phyloP scores from a whole-genome alignment of 2,329 filamentous ascomycete genomes.

The Cordyceps javanica region DNA sequence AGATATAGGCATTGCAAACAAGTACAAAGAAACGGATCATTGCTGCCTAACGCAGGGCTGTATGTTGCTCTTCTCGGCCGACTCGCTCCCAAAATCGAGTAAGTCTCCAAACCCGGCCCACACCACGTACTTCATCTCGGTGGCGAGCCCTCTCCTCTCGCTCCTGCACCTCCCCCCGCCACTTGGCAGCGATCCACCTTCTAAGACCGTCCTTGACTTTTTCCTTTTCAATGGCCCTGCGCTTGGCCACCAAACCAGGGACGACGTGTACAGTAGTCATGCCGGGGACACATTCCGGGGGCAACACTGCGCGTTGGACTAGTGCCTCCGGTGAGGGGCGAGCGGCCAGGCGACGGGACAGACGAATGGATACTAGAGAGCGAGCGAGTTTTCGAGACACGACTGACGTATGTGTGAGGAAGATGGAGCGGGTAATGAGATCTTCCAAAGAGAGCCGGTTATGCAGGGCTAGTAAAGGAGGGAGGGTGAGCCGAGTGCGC shows the following conservation, averaged over 20 bases:
- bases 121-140: slow-evolving; percentile 45
- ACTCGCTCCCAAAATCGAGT: slow-evolving; percentile 62
- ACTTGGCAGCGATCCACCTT: slow-evolving; percentile 57
- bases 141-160: slow-evolving; percentile 40
- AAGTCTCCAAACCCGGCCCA: slow-evolving; percentile 55
- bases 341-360: slow-evolving; percentile 54
- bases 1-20: neutral
- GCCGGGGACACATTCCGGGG: slow-evolving; percentile 54
- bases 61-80: slow-evolving; percentile 32
- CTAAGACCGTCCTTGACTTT: slow-evolving; percentile 60
- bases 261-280: slow-evolving; percentile 39
- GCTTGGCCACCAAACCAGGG: slow-evolving; percentile 56
- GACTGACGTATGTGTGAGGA: slow-evolving; percentile 59
- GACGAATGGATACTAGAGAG: slow-evolving; percentile 58
- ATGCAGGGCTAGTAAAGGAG: slow-evolving; percentile 49
- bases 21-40: neutral
- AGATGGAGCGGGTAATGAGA: slow-evolving; percentile 58
- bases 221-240: slow-evolving; percentile 59
- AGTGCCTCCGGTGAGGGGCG: slow-evolving; percentile 55
- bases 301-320: slow-evolving; percentile 58
- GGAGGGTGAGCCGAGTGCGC: slow-evolving; percentile 46
- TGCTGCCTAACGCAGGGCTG: slow-evolving; percentile 10
- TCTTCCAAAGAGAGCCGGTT: slow-evolving; percentile 54
- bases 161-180: slow-evolving; percentile 46
- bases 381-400: slow-evolving; percentile 58